These are phyloP conservation scores for Macrophomina pseudophaseolina DNA, from an alignment of 2,329 filamentous ascomycete species.

Conservation along the genomic window DNA sequence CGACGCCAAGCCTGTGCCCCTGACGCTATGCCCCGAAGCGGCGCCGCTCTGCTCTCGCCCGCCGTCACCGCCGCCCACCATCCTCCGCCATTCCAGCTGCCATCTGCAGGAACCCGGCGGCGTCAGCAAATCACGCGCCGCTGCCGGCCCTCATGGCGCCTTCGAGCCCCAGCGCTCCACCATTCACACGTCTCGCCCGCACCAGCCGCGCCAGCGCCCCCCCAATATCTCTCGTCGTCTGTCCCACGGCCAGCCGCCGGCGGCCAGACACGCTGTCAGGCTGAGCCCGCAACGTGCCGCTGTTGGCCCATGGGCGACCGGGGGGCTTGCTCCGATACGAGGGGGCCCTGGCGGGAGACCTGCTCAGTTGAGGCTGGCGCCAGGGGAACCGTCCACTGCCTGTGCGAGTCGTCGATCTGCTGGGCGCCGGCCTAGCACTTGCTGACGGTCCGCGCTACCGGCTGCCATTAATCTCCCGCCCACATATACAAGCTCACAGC, in stretches of 20 bases:
- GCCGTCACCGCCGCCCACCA: not conserved
- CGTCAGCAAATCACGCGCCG: not conserved
- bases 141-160: not conserved
- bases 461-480: conserved; percentile 25
- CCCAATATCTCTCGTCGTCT: not conserved
- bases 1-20: conserved; percentile 4
- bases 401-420: conserved; percentile 22
- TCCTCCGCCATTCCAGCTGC: not conserved
- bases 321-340: conserved; percentile 16
- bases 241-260: conserved; percentile 2
- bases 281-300: conserved; percentile 8
- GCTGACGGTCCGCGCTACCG: conserved; percentile 21
- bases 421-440: conserved; percentile 17
- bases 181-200: not conserved
- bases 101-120: conserved; percentile 22
- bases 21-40: conserved; percentile 15
- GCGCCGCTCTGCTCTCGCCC: not conserved
- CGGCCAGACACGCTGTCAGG: conserved; percentile 9
- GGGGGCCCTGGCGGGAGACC: conserved; percentile 20
- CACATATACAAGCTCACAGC: conserved; percentile 26
- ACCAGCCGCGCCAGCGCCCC: not conserved
- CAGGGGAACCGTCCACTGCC: conserved; percentile 24
- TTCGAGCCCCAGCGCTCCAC: not conserved
- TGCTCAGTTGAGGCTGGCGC: conserved; percentile 25
- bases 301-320: conserved; percentile 13